These are phyloP conservation scores for Elaphomyces granulatus DNA, from an alignment of 495 filamentous ascomycete genomes.

Conservation along the genomic window DNA sequence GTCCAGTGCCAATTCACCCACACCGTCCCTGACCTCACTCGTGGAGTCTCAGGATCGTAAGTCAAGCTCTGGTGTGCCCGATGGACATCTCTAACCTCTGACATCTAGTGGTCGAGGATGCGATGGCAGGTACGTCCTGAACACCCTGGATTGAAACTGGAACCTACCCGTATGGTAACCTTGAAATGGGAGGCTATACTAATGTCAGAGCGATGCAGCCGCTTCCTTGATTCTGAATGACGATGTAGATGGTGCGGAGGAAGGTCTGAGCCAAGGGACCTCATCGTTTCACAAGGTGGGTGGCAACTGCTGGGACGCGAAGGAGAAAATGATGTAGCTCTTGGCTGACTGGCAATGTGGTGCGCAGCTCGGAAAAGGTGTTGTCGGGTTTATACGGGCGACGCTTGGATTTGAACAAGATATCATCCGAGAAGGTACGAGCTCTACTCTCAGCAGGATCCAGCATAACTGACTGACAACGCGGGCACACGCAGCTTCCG, in stretches of 20 bases:
- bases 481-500: slow-evolving; percentile 58
- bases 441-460: slow-evolving; percentile 4
- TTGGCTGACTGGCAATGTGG: slow-evolving; percentile 2
- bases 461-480: no score
- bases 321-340: slow-evolving; percentile 3
- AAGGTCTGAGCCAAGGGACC: slow-evolving; percentile 47
- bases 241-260: slow-evolving; percentile 79
- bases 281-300: slow-evolving; percentile 83
- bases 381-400: slow-evolving; percentile 72
- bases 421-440: slow-evolving; percentile 67
- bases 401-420: slow-evolving; percentile 89
- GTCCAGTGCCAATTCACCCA: slow-evolving; percentile 31
- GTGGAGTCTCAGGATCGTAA: slow-evolving; percentile 46
- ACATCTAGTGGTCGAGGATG: slow-evolving; percentile 41
- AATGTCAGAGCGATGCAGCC: slow-evolving; percentile 18
- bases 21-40: slow-evolving; percentile 42
- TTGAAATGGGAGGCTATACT: no score
- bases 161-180: slow-evolving; percentile 2
- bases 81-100: slow-evolving; percentile 4
- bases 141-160: background rate
- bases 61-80: slow-evolving; percentile 11
- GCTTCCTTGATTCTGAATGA: slow-evolving; percentile 73
- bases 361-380: slow-evolving; percentile 55
- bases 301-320: slow-evolving; percentile 6
- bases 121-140: slow-evolving; percentile 40